A percentile compares a stretch with the other conserved stretches of the same genome.
These are phyloP conservation scores for Aspergillus thermomutatus DNA, from an alignment of 2,329 filamentous ascomycete genomes.

Conservation along the genomic window DNA sequence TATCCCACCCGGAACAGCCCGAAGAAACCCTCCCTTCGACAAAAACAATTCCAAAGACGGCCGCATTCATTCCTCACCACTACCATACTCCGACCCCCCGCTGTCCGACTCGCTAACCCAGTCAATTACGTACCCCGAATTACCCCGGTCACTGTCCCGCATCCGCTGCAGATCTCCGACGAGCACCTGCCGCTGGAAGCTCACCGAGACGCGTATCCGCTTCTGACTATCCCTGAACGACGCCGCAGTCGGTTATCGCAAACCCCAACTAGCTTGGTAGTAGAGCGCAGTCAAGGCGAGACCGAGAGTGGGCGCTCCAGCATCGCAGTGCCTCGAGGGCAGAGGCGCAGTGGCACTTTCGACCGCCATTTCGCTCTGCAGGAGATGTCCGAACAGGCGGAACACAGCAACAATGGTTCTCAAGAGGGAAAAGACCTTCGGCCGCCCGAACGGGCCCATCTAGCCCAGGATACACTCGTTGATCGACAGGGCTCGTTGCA, in stretches of 20 bases:
- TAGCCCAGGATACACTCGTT: conserved; percentile 20
- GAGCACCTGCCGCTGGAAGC: conserved; percentile 32
- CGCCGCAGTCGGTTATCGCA: conserved; percentile 52
- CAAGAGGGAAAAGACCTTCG: conserved; percentile 26
- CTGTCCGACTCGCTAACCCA: conserved; percentile 59
- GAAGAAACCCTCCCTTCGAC: conserved; percentile 7
- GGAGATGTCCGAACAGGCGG: conserved; percentile 26
- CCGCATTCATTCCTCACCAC: conserved; percentile 10
- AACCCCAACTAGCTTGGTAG: conserved; percentile 44
- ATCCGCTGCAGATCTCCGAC: conserved; percentile 28
- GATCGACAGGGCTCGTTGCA: conserved; percentile 10
- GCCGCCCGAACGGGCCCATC: conserved; percentile 28
- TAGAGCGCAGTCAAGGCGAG: conserved; percentile 46
- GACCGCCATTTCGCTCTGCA: conserved; percentile 18
- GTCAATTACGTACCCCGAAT: conserved; percentile 58
- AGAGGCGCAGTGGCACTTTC: conserved; percentile 34
- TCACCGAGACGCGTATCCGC: conserved; percentile 51
- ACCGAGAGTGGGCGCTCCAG: conserved; percentile 51
- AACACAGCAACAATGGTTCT: conserved; percentile 23
- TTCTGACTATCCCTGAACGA: conserved; percentile 57
- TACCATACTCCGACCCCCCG: conserved; percentile 34
- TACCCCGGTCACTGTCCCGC: conserved; percentile 45
- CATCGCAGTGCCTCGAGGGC: conserved; percentile 48
- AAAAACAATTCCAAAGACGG: conserved; percentile 1
- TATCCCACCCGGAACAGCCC: conserved; percentile 7